Percentiles rank a stretch among this genome's conserved stretches.
Conservation (phyloP, 306 rosid genomes). For the Quercus dentata region DNA sequence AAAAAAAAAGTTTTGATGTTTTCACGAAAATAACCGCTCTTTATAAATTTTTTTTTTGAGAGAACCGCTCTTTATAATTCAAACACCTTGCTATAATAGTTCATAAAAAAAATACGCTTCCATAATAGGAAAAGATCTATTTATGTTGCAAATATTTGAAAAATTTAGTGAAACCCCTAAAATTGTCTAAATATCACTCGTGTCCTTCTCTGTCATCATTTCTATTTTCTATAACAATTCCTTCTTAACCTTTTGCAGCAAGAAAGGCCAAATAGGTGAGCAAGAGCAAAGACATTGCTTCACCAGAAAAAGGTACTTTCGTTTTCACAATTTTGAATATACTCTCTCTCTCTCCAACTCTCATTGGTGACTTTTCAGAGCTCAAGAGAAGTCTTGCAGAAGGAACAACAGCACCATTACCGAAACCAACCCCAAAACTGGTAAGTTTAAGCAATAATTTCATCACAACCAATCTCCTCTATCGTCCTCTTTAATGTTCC, state of each 20-base stretch:
- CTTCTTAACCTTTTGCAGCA: not conserved
- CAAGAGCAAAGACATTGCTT: not conserved
- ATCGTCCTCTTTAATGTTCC: not conserved
- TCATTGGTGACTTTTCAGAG: conserved; percentile 41
- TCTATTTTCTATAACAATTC: no score
- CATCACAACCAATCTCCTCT: not conserved
- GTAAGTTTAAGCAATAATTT: not conserved
- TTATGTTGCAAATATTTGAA: not conserved
- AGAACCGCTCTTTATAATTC: no score
- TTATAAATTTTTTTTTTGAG: no score
- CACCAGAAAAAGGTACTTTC: conserved; percentile 22
- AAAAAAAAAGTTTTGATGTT: no score
- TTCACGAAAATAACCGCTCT: no score
- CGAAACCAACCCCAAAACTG: conserved; percentile 8
- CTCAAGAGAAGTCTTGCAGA: not conserved
- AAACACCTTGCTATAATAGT: no score
- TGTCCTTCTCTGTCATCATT: not conserved
- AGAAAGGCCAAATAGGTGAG: conserved; percentile 4
- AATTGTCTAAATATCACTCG: not conserved
- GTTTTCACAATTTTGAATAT: conserved; percentile 1
- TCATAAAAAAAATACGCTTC: no score
- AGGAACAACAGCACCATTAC: conserved; percentile 12
- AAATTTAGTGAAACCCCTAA: not conserved
- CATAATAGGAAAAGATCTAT: no score
- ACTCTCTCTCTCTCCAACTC: not conserved